These are phyloP conservation scores for Eucalyptus caleyi DNA, from an alignment of 345 rosid species.

Conservation along the genomic window DNA sequence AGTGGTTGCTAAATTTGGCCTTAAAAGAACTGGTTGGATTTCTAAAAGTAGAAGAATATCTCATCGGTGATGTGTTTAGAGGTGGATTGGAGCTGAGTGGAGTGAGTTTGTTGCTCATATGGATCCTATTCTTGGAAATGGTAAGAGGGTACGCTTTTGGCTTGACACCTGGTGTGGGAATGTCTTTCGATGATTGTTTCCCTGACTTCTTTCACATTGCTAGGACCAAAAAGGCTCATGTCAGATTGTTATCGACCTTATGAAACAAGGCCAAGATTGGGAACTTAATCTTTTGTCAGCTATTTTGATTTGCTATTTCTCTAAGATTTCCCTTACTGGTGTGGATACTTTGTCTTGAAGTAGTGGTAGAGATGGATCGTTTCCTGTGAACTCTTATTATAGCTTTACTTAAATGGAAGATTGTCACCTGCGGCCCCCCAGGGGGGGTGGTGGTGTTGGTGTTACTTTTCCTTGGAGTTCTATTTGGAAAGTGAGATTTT, in stretches of 20 bases:
- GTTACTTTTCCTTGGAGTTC: not conserved
- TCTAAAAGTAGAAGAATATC: not conserved
- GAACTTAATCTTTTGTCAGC: not conserved
- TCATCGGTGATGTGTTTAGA: not conserved
- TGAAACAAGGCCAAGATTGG: not conserved
- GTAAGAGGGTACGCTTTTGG: not conserved
- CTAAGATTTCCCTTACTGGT: not conserved
- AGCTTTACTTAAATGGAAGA: not conserved
- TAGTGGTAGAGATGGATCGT: not conserved
- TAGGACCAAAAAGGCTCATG: not conserved
- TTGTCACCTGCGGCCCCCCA: not conserved
- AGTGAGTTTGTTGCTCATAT: not conserved
- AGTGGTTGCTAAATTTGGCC: not conserved
- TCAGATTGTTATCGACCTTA: not conserved
- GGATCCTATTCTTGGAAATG: not conserved
- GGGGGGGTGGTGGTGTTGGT: too few relatives aligned
- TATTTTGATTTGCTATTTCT: not conserved
- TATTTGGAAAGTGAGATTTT: not conserved
- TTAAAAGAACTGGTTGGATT: not conserved
- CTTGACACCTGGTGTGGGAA: not conserved
- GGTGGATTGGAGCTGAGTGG: not conserved
- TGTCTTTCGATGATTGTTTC: not conserved
- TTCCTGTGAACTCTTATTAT: not conserved
- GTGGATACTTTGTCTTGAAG: not conserved
- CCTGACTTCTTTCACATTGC: not conserved